These are phyloP conservation scores for Oryza australiensis DNA, from an alignment of 176 grass and related monocot species.

Conservation along the genomic window DNA sequence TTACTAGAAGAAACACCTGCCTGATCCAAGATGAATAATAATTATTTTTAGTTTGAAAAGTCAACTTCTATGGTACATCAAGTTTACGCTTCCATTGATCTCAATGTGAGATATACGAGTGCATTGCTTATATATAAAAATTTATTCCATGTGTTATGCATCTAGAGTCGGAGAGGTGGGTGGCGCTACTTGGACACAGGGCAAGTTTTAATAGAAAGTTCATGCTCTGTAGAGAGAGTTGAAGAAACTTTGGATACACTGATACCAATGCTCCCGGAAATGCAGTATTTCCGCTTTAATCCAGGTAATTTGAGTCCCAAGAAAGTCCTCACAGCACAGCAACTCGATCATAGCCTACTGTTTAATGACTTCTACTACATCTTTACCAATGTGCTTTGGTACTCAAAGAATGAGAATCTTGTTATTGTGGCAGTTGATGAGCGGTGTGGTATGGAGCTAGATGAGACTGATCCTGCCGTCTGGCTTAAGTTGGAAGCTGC, in stretches of 20 bases:
- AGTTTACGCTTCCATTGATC: neutral
- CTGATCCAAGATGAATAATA: conserved; percentile 6
- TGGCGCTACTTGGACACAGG: conserved; percentile 99
- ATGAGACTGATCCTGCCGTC: conserved; percentile 87
- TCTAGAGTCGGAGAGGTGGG: conserved; percentile 90
- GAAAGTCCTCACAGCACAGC: conserved; percentile 1
- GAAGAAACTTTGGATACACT: conserved; percentile 93
- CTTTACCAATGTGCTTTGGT: neutral
- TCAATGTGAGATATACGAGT: conserved; percentile 30
- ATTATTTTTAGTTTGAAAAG: conserved; percentile 25
- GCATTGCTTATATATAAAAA: conserved; percentile 30
- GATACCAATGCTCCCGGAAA: conserved; percentile 94
- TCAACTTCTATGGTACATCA: conserved; percentile 2
- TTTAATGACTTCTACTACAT: conserved; percentile 8
- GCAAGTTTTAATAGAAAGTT: conserved; percentile 97
- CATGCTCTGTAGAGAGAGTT: conserved; percentile 94
- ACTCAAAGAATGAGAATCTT: conserved; percentile 31
- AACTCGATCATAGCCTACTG: conserved; percentile 21
- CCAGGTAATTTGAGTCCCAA: conserved; percentile 62
- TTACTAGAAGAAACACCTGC: conserved; percentile 22
- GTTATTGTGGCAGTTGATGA: conserved; percentile 83
- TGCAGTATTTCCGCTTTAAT: conserved; percentile 98
- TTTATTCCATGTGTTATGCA: conserved; percentile 41
- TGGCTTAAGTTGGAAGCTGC: conserved; percentile 96
- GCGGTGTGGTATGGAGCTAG: conserved; percentile 94